phyloP scores from a whole-genome alignment of 306 rosid species.

The Cotoneaster glaucophyllus region DNA sequence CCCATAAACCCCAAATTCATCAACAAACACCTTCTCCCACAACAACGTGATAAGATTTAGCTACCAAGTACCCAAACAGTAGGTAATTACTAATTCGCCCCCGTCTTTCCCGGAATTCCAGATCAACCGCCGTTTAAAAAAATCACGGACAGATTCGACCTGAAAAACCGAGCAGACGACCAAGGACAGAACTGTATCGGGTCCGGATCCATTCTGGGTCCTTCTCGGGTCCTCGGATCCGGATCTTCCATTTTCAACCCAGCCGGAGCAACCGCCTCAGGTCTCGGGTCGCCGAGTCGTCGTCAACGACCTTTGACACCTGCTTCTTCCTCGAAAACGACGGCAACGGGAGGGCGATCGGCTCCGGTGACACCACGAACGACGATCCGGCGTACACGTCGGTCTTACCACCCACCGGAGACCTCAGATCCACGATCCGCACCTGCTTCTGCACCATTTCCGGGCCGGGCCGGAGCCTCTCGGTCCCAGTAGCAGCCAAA shows the following conservation, averaged over 20 bases:
- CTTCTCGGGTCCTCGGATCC: constrained; percentile 5
- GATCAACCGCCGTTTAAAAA: constrained; percentile 73
- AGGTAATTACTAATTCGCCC: constrained; percentile 26
- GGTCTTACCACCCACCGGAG: constrained; percentile 4
- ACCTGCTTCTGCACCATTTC: constrained; percentile 38
- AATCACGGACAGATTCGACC: constrained; percentile 50
- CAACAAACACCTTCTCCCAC: constrained; percentile 2
- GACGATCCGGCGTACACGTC: constrained; percentile 88
- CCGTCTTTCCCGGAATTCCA: constrained; percentile 16
- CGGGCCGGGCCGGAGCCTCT: constrained; percentile 56
- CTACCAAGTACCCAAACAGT: constrained; percentile 1
- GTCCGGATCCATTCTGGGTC: not conserved
- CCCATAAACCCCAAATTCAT: not conserved
- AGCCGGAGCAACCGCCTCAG: constrained; percentile 82
- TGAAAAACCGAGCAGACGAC: constrained; percentile 14
- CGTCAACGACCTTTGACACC: constrained; percentile 32
- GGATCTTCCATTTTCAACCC: constrained; percentile 19
- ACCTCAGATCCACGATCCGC: constrained; percentile 28
- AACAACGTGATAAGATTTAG: not conserved
- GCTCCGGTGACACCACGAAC: constrained; percentile 69
- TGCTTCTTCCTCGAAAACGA: constrained; percentile 62
- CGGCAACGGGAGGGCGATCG: constrained; percentile 79
- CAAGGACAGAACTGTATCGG: not conserved
- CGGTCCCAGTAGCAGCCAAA: constrained; percentile 41
- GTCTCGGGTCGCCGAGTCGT: constrained; percentile 76